Evolutionary conservation across 306 rosid genomes (phyloP), one percentile per base, ranked within the genome.

Genomic region (Pterocarpus santalinus): DNA sequence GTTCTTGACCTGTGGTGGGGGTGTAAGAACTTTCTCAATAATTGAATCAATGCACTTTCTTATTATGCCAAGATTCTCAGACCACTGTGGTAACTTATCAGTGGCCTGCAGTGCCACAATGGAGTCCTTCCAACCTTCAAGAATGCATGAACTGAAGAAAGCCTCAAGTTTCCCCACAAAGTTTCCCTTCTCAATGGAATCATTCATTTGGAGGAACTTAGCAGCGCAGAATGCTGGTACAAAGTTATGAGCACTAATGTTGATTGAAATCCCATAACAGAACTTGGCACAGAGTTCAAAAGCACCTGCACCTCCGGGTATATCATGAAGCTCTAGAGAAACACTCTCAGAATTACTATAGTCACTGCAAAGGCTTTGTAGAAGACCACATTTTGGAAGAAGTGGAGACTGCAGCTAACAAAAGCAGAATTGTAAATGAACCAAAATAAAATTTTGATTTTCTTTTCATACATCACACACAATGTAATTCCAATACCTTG

Each of bases 81-180:
- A 92, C 93, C 94, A 90, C 41, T 93, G 98, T 0, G 93, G 90
- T 65, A 95, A 82, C 80, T 77, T 91, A 14, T 83, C 83, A 7
- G 98, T 91, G 75, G 90, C 79, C 80, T 88, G 91, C 6, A 95
- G 84, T 10, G 98, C 73, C 14, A 77, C 80, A 66, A 95, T 87
- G 53, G 98, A 90, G 86, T 95, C 99, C 69, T 95, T 95, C 99
- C 99, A 95, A 36, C 98, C 99, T 62, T 85, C 90, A 13, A 95
- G 95, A 76, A 95, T 87, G 85, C 99, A 93, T 2, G 97, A 92
- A 84, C 81, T 66, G 81, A 95, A 87, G 91, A 95, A 95, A 53
- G 98, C 84, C 76, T 95, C 97, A 2, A 95, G 99, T 83, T 95
- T 95, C 8, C 87, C 70, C 2, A 89, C 83, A 43, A 93, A 87